These are phyloP conservation scores for Syzygium grande DNA, from an alignment of 345 rosid genomes.

Conservation along the genomic window DNA sequence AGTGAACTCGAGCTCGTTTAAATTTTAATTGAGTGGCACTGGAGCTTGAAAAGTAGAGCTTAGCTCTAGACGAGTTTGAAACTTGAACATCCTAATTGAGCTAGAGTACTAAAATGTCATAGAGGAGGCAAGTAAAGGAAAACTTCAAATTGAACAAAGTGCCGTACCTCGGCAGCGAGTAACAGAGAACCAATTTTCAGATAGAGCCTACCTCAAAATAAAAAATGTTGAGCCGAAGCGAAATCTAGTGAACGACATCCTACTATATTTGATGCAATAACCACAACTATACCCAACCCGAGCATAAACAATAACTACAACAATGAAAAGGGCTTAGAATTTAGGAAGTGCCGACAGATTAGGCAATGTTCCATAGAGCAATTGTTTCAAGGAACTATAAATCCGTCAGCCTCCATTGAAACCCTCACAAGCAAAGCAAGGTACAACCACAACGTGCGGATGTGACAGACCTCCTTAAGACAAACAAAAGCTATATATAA, in stretches of 20 bases:
- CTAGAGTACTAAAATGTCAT: neutral
- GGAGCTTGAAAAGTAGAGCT: neutral
- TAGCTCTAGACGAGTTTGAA: neutral
- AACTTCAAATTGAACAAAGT: neutral
- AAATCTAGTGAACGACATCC: neutral
- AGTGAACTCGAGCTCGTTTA: neutral
- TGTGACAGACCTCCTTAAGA: neutral
- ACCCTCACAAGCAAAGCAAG: neutral
- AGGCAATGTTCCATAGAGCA: neutral
- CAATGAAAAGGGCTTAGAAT: neutral
- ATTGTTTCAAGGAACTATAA: neutral
- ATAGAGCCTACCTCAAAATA: neutral
- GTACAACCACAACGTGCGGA: neutral
- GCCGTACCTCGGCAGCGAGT: neutral
- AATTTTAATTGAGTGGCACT: neutral
- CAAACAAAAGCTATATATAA: neutral
- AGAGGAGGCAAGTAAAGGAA: neutral
- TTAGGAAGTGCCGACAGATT: neutral
- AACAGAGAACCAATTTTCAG: neutral
- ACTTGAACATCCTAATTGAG: neutral
- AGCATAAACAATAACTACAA: neutral
- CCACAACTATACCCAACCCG: neutral
- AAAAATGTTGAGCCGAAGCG: neutral
- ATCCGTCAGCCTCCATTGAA: neutral
- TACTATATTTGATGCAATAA: neutral